Evolutionary conservation across 2,329 filamentous ascomycete species (phyloP), one percentile per base, ranked within the genome.

Genomic region (Claviceps digitariae): DNA sequence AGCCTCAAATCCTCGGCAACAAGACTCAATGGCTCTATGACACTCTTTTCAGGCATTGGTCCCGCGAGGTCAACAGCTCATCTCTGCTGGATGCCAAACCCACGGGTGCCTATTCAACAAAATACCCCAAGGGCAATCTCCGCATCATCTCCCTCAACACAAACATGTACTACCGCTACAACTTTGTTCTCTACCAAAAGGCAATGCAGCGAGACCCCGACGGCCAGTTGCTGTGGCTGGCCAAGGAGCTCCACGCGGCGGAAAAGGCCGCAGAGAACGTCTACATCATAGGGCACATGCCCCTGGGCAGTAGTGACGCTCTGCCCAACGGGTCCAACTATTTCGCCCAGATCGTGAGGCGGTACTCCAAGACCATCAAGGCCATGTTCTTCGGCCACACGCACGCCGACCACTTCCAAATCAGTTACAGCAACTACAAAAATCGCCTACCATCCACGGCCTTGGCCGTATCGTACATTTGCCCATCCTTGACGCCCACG

Each of bases 121-220:
- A 68, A 49, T 67, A 74, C 47, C 66, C 71, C 5, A 59, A 63
- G 29, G 70, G 68, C 20, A 76, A 77, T 55, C 66, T 82, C 27
- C 72, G 76, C 25, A 65, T 83, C 59, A 80, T 82, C 60, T 79
- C 77, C 4, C 67, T 82, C 58, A 81, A 78, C 67, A 81, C 76
- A 20, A 79, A 81, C 61, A 64, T 81, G 56, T 81, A 76, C 65
- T 82, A 82, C 62, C 72, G 70, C n/a, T 65, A 72, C 56, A 82
- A 83, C 67, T 78, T 76, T 61, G 77, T 73, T 66, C 62, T 77
- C 38, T 82, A 78, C 58, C 68, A 74, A 56, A 68, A 73, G 47
- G 66, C 70, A 1, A 73, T 77, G 67, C 55, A 55, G 17, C 50
- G 62, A 13, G 78, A 81, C 59, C 78, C 77, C 2, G 72, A 72